Percentiles rank a stretch among this genome's conserved stretches.
phyloP scores from a whole-genome alignment of 148 eudicot species.

The Heliamphora exappendiculata region DNA sequence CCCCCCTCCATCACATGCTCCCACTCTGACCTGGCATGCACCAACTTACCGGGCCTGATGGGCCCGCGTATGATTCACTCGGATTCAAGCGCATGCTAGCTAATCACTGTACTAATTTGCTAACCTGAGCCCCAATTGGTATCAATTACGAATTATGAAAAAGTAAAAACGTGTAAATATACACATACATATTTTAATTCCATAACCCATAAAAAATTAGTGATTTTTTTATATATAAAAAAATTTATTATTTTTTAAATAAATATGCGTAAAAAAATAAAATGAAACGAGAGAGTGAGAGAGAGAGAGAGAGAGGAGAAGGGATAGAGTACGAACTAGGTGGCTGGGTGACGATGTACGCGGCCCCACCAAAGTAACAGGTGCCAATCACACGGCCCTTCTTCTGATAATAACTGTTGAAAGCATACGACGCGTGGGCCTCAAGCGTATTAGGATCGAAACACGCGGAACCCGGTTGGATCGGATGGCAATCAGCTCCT shows the following conservation, averaged over 20 bases:
- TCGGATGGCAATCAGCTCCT: slow-evolving; percentile 78
- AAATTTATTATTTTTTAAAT: background rate
- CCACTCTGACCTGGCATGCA: slow-evolving; percentile 2
- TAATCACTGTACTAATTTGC: background rate
- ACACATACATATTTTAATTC: too few relatives aligned
- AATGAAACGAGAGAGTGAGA: too few relatives aligned
- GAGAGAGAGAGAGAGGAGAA: background rate
- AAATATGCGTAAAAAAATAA: background rate
- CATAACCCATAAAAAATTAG: too few relatives aligned
- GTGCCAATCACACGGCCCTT: slow-evolving; percentile 50
- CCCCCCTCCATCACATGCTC: slow-evolving; percentile 9
- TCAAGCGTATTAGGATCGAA: slow-evolving; percentile 74
- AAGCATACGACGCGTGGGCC: slow-evolving; percentile 88
- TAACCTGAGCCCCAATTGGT: background rate
- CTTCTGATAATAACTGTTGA: slow-evolving; percentile 86
- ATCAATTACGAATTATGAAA: too few relatives aligned
- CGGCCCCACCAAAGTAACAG: slow-evolving; percentile 82
- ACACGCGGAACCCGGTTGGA: slow-evolving; percentile 77
- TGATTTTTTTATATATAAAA: too few relatives aligned
- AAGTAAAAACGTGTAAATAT: too few relatives aligned
- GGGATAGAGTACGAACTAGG: slow-evolving; percentile 50
- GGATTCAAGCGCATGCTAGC: background rate
- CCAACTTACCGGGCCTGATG: background rate
- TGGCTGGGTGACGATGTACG: slow-evolving; percentile 49
- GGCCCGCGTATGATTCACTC: background rate